Percentiles rank a stretch among this genome's conserved stretches.
Evolutionary conservation across 2,329 filamentous ascomycete species (phyloP).

Genomic region (Claviceps paspali): DNA sequence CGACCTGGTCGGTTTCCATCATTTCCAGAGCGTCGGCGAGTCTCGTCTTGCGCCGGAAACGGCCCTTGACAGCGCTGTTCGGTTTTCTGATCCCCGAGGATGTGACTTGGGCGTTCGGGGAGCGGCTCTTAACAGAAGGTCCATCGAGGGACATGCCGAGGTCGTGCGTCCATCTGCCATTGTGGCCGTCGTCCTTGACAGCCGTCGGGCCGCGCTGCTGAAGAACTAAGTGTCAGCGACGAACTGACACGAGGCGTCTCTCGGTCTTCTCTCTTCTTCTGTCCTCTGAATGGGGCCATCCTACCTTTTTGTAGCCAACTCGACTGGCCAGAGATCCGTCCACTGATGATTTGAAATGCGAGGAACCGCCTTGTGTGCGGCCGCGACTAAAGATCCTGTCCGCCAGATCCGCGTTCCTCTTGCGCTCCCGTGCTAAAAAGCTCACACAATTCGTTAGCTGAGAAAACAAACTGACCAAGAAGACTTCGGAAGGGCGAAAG

Average conservation of each 20-base stretch:
- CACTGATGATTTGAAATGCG: conserved; percentile 27
- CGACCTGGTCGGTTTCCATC: conserved; percentile 25
- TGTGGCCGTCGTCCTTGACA: conserved; percentile 28
- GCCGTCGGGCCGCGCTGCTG: conserved; percentile 10
- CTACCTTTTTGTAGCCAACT: conserved; percentile 58
- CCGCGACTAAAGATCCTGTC: conserved; percentile 53
- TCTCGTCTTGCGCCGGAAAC: conserved; percentile 18
- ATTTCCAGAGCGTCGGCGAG: conserved; percentile 31
- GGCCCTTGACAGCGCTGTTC: conserved; percentile 7
- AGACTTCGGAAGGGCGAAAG: not conserved
- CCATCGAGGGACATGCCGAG: conserved; percentile 36
- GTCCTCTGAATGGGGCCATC: not conserved
- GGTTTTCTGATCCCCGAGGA: conserved; percentile 17
- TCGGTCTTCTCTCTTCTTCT: not conserved
- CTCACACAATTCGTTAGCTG: not conserved
- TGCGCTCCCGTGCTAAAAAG: conserved; percentile 44
- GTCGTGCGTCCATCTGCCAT: conserved; percentile 58
- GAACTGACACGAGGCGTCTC: no score
- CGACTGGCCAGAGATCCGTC: conserved; percentile 52
- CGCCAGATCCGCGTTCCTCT: conserved; percentile 57
- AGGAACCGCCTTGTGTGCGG: conserved; percentile 41
- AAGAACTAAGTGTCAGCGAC: no score
- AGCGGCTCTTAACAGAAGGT: conserved; percentile 14
- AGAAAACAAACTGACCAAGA: not conserved
- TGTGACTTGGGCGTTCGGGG: conserved; percentile 33